phyloP scores from a whole-genome alignment of 768 basidiomycete genomes.

The Cystobasidium onofrii region DNA sequence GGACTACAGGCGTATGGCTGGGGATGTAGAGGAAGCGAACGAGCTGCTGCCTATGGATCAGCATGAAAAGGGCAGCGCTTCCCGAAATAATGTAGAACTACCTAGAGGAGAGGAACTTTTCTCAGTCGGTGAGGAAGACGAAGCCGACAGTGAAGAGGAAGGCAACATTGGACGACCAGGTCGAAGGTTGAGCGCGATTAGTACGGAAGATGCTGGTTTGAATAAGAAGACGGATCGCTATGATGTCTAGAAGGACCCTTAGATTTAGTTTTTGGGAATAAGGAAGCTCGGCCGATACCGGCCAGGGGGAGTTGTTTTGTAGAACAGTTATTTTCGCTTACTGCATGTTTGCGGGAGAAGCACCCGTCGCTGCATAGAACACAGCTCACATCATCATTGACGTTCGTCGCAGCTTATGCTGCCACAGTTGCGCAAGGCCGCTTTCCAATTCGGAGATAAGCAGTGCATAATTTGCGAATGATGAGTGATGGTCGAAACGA shows the following conservation, averaged over 20 bases:
- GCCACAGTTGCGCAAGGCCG: no score
- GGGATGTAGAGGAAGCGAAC: conserved; percentile 41
- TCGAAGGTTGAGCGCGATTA: conserved; percentile 3
- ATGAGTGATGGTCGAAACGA: no score
- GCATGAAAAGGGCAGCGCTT: background rate
- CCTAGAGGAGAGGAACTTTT: conserved; percentile 47
- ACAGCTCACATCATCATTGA: no score
- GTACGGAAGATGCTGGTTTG: background rate
- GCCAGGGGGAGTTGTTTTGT: no score
- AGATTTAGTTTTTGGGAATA: no score
- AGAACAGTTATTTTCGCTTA: no score
- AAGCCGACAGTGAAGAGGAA: conserved; percentile 50
- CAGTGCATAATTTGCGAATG: no score
- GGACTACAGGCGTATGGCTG: conserved; percentile 50
- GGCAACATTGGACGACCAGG: conserved; percentile 28
- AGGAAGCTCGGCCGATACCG: no score
- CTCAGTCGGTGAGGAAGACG: conserved; percentile 48
- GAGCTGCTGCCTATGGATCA: conserved; percentile 32
- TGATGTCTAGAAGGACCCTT: conserved; percentile 1
- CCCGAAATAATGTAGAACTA: background rate
- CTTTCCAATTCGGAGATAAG: no score
- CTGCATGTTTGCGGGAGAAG: no score
- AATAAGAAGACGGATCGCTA: background rate
- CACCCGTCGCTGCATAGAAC: no score
- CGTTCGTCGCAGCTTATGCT: no score